These are phyloP conservation scores for Apiospora koreana DNA, from an alignment of 2,329 filamentous ascomycete species.

Conservation along the genomic window DNA sequence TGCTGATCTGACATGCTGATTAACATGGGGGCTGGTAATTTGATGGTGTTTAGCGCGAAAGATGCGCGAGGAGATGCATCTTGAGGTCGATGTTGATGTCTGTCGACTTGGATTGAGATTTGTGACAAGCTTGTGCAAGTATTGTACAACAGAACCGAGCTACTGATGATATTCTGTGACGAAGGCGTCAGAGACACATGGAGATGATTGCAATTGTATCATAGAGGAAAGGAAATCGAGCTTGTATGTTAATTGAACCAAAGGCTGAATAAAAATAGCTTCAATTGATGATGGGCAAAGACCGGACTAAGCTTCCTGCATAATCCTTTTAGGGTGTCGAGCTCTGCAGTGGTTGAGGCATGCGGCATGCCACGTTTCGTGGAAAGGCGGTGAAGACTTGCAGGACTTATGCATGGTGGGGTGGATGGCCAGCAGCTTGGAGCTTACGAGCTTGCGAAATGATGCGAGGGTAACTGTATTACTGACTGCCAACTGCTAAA, in stretches of 20 bases:
- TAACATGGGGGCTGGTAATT: neutral
- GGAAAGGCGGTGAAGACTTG: neutral
- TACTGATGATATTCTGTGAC: neutral
- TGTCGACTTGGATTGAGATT: neutral
- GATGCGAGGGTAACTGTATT: too few relatives aligned
- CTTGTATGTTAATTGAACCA: neutral
- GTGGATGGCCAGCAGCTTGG: too few relatives aligned
- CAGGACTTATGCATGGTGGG: conserved; percentile 1
- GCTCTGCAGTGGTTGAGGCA: neutral
- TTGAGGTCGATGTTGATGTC: neutral
- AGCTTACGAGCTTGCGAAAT: too few relatives aligned
- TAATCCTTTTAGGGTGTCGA: neutral
- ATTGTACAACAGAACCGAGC: neutral
- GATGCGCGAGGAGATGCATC: neutral
- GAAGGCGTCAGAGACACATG: neutral
- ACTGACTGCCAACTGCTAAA: neutral
- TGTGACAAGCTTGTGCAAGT: neutral
- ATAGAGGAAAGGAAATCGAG: neutral
- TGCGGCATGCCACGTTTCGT: neutral
- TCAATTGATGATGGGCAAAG: neutral
- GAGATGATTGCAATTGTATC: neutral
- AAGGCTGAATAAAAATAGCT: neutral
- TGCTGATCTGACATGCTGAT: too few relatives aligned
- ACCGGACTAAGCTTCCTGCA: neutral
- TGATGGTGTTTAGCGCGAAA: neutral